Evolutionary conservation across 176 grass and related monocot species (phyloP), one percentile per base, ranked within the genome.

Genomic region (Chrysopogon serrulatus): DNA sequence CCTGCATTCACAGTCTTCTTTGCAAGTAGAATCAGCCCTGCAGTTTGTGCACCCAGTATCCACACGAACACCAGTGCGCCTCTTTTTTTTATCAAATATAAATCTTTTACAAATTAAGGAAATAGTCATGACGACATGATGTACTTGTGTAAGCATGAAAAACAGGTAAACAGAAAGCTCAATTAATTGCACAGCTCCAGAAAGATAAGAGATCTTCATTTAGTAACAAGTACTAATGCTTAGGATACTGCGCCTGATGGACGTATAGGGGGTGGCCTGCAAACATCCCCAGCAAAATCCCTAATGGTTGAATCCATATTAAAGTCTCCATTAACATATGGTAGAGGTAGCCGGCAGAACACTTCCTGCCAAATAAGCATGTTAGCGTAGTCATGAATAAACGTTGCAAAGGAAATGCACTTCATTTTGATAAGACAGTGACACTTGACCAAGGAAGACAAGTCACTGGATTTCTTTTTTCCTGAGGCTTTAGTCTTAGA

Each of bases 11-110:
- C 95, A 98, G 66, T 95, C 89, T 68, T 93, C 92, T 86, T 90
- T 93, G 79, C 95, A 98, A 65, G 71, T 91, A 59, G 92, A 98
- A 88, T 93, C 89, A 30, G 91, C 74, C 76, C 70, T 69, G 76
- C 95, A 98, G 49, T 91, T 86, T 39, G 84, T 95, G 87, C 95
- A 95, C 33, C 95, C 95, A 68, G 79, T 86, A 85, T 94, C 90
- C 18, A 80, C 67, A 83, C 88, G 88, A 68, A 77, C 78, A 78
- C 86, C 72, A 28, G 40, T 77, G 33, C 95, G 86, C 72, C 93
- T 98, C 89, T 89, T 98, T 88, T 98, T 88, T 97, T 97, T 40
- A 97, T 86, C 85, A 94, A 86, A 92, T 98, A 98, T 56, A 98
- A 68, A 93, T 98, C 95, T 98, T 83, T 87, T 72, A 47, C 43